phyloP scores from a whole-genome alignment of 371 early-diverging fungal genomes.

The Haplosporangium sp. region DNA sequence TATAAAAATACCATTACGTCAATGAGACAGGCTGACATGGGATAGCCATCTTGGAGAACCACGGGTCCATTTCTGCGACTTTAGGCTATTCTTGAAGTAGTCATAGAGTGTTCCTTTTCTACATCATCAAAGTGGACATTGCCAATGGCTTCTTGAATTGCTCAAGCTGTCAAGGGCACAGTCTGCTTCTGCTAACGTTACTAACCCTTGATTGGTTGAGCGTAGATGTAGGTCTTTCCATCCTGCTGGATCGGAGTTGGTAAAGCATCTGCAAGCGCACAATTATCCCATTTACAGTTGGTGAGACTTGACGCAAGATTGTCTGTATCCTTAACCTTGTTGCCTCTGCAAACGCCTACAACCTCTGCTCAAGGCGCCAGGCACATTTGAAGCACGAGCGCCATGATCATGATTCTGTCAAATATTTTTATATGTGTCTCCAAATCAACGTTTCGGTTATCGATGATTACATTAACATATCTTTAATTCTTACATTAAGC shows the following conservation, averaged over 20 bases:
- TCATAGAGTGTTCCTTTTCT: no score
- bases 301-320: constrained; percentile 58
- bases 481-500: not conserved
- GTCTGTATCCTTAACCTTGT: constrained; percentile 53
- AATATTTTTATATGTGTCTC: constrained; percentile 56
- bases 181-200: constrained; percentile 22
- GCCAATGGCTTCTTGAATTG: constrained; percentile 51
- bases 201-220: constrained; percentile 55
- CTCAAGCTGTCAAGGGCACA: constrained; percentile 52
- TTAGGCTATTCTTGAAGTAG: no score
- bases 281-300: constrained; percentile 25
- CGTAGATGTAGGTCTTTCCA: constrained; percentile 46
- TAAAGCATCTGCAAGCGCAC: not conserved
- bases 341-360: constrained; percentile 56
- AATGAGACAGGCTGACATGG: not conserved
- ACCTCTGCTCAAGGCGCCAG: constrained; percentile 54
- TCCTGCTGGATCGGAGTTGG: not conserved
- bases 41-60: no score
- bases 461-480: constrained; percentile 17
- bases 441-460: constrained; percentile 16
- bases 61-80: no score
- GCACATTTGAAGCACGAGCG: constrained; percentile 55
- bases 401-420: constrained; percentile 51
- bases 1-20: constrained; percentile 8
- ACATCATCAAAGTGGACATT: no score